Base-by-base conservation (phyloP, 495 filamentous ascomycete genomes). In the Lasiosphaeria hispida region DNA sequence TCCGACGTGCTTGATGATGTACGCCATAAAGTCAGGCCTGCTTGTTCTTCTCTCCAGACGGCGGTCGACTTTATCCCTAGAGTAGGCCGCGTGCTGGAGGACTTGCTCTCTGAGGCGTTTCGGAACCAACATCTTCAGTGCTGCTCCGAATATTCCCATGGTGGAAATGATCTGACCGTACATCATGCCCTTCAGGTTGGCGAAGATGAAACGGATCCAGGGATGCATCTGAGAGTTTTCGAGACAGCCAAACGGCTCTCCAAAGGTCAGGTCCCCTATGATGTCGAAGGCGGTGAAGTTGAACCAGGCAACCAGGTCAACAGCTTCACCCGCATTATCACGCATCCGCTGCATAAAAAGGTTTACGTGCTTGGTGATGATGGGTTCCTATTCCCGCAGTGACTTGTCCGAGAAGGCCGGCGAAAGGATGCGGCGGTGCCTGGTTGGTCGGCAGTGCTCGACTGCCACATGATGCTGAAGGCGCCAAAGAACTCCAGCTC, bases 271-370 rank as follows among this genome's bases (percentile, higher is more conserved):
- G 57, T 86, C 80, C 0, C 83, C 83, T 42, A 85, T 83, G 15
- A 86, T 70, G 54, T 85, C 83, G 53, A 85, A 86, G 0, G 82
- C 84, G 10, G 72, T 73, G 36, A 67, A 84, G 45, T 83, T 85
- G 55, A 75, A 80, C 82, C 82, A 85, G 9, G 76, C 61, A 2
- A 58, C 57, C 58, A 80, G 61, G 18, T 78, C 61, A 3, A 70
- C 62, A 10, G 57, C 2, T 11, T 2, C n/a, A 4, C 37, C 10
- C 10, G 23, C 17, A 33, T 67, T 44, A 35, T 72, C 72, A 1
- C 63, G 42, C 18, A 69, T 65, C 39, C 57, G 68, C 57, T 51
- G 42, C n/a, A 84, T 70, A 1, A 83, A 59, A 5, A 78, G 59
- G 53, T 80, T 69, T 17, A 75, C 62, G 30, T 80, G 73, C 0